These are phyloP conservation scores for Nemania bipapillata DNA, from an alignment of 2,329 filamentous ascomycete genomes.

Conservation along the genomic window DNA sequence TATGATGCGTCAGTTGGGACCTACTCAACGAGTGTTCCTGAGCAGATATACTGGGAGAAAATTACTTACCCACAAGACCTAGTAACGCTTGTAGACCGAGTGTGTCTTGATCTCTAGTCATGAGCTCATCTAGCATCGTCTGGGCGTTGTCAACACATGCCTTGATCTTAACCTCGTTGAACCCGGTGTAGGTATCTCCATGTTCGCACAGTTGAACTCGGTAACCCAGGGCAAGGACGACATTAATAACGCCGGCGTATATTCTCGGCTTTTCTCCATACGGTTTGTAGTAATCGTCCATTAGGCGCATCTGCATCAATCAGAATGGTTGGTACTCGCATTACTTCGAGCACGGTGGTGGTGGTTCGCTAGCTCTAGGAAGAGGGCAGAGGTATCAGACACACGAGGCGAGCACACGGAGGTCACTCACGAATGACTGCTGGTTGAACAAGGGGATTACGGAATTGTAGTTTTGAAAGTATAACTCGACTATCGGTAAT, in stretches of 20 bases:
- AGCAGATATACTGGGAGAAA: constrained; percentile 44
- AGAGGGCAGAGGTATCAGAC: not conserved
- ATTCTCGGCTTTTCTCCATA: constrained; percentile 44
- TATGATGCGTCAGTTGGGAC: too few species aligned
- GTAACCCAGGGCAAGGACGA: constrained; percentile 55
- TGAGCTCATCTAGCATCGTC: constrained; percentile 54
- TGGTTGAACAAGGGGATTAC: constrained; percentile 55
- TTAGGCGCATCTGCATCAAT: constrained; percentile 46
- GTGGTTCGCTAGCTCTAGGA: not conserved
- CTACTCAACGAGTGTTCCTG: too few species aligned
- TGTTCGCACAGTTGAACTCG: constrained; percentile 43
- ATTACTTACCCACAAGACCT: constrained; percentile 50
- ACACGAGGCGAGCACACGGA: not conserved
- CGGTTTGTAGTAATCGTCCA: constrained; percentile 52
- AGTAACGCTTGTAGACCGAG: constrained; percentile 56
- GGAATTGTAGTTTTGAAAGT: constrained; percentile 53
- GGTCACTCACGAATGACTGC: constrained; percentile 45
- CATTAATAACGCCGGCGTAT: constrained; percentile 55
- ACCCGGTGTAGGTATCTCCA: constrained; percentile 30
- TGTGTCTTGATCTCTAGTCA: constrained; percentile 53
- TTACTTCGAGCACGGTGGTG: not conserved
- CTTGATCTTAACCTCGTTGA: constrained; percentile 41
- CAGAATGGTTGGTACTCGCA: not conserved
- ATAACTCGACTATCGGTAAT: constrained; percentile 53
- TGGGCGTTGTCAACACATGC: constrained; percentile 55